phyloP scores from a whole-genome alignment of 192 early-diverging fungal species.

The Chytriomyces sp. region DNA sequence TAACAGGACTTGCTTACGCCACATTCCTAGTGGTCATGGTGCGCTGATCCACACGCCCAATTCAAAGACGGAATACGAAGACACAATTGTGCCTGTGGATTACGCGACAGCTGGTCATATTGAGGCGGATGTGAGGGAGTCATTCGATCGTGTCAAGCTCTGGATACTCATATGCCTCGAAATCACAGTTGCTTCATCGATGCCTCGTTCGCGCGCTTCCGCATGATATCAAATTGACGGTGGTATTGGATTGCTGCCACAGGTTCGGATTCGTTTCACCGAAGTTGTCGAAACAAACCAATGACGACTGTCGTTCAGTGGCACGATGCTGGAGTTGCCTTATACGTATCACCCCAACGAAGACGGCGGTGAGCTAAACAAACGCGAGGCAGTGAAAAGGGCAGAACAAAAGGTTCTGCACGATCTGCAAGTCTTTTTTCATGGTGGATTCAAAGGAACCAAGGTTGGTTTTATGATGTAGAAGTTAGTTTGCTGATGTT shows the following conservation, averaged over 20 bases:
- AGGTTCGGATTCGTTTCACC: too few relatives aligned
- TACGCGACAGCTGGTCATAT: constrained; percentile 28
- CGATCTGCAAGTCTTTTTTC: neutral
- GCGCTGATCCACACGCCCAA: too few relatives aligned
- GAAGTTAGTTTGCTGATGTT: too few relatives aligned
- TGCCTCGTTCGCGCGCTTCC: constrained; percentile 40
- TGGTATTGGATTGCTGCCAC: constrained; percentile 58
- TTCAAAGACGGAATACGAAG: too few relatives aligned
- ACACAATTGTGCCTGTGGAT: constrained; percentile 52
- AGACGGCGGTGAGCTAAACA: neutral
- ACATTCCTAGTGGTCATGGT: too few relatives aligned
- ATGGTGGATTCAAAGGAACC: neutral
- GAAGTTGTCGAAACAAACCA: too few relatives aligned
- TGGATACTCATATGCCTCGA: too few relatives aligned
- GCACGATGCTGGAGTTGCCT: constrained; percentile 49
- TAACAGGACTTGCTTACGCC: too few relatives aligned
- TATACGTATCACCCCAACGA: constrained; percentile 45
- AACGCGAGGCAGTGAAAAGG: neutral
- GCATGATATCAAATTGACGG: constrained; percentile 40
- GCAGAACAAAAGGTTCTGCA: neutral
- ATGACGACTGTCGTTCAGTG: too few relatives aligned
- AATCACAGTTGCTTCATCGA: constrained; percentile 30
- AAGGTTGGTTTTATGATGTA: too few relatives aligned
- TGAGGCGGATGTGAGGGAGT: too few relatives aligned
- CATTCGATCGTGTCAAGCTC: too few relatives aligned